Percentiles rank a stretch among this genome's conserved stretches.
phyloP scores from a whole-genome alignment of 2,329 filamentous ascomycete species.

The Thyridium curvatum region DNA sequence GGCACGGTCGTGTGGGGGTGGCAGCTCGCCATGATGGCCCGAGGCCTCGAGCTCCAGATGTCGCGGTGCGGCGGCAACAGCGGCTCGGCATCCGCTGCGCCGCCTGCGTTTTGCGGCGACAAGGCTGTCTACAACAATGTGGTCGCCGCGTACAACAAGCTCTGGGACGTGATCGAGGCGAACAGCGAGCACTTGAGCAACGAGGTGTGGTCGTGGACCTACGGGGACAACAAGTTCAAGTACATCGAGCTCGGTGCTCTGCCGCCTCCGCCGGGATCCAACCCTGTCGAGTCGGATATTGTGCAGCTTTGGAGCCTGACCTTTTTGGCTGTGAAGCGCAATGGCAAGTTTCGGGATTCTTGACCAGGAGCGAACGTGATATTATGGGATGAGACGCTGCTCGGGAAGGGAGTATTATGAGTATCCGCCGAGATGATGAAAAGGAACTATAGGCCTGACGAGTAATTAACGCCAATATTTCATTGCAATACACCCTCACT shows the following conservation, averaged over 20 bases:
- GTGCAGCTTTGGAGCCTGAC: constrained; percentile 53
- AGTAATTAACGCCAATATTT: no score
- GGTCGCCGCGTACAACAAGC: constrained; percentile 45
- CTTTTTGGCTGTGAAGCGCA: constrained; percentile 40
- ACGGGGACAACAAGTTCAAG: constrained; percentile 38
- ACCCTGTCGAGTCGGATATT: constrained; percentile 43
- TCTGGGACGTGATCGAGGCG: constrained; percentile 55
- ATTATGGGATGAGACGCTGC: no score
- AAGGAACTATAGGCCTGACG: no score
- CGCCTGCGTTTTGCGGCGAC: constrained; percentile 45
- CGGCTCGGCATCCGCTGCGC: neutral
- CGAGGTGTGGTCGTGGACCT: constrained; percentile 60
- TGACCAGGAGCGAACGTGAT: no score
- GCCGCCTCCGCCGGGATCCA: constrained; percentile 36
- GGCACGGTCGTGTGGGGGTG: constrained; percentile 61
- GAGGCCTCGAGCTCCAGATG: constrained; percentile 51
- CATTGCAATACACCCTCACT: no score
- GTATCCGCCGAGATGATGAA: no score
- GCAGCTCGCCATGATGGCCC: constrained; percentile 59
- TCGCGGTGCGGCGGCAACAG: constrained; percentile 34
- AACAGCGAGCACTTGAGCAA: constrained; percentile 44
- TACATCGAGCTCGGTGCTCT: constrained; percentile 44
- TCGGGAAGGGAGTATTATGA: no score
- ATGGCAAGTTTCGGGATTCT: neutral
- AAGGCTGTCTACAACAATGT: constrained; percentile 34